phyloP scores from a whole-genome alignment of 768 basidiomycete genomes.

The Lepiota venenata region DNA sequence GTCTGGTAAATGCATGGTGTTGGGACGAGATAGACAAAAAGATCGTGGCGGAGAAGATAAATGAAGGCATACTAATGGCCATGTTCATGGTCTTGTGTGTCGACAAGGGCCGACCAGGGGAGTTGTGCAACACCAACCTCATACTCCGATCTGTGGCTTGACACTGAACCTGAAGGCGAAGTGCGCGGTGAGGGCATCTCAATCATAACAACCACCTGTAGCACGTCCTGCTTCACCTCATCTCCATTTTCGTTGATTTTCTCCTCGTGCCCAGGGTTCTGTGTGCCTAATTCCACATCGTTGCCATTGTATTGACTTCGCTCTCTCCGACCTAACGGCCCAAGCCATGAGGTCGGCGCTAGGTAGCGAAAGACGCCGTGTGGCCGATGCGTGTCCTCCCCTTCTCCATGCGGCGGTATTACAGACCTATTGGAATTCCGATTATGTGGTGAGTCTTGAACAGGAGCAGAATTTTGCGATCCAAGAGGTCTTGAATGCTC shows the following conservation, averaged over 20 bases:
- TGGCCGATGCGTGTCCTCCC: not conserved
- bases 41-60: not conserved
- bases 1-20: not conserved
- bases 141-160: constrained; percentile 27
- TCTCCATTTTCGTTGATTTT: not conserved
- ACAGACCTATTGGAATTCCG: constrained; percentile 3
- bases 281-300: not conserved
- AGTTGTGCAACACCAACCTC: constrained; percentile 42
- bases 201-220: constrained; percentile 42
- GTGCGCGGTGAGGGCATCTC: constrained; percentile 36
- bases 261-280: not conserved
- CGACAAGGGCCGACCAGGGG: constrained; percentile 23
- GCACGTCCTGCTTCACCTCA: not conserved
- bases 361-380: not conserved
- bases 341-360: constrained; percentile 2
- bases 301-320: not conserved
- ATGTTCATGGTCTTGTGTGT: not conserved
- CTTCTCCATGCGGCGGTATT: not conserved
- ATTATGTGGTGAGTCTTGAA: constrained; percentile 2
- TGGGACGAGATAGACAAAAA: not conserved
- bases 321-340: not conserved
- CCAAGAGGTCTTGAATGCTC: not conserved
- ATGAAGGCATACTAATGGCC: not conserved
- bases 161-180: not conserved
- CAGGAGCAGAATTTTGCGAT: not conserved